Base-by-base conservation (phyloP, 352 stramenopile genomes). In the Lagenidium giganteum region DNA sequence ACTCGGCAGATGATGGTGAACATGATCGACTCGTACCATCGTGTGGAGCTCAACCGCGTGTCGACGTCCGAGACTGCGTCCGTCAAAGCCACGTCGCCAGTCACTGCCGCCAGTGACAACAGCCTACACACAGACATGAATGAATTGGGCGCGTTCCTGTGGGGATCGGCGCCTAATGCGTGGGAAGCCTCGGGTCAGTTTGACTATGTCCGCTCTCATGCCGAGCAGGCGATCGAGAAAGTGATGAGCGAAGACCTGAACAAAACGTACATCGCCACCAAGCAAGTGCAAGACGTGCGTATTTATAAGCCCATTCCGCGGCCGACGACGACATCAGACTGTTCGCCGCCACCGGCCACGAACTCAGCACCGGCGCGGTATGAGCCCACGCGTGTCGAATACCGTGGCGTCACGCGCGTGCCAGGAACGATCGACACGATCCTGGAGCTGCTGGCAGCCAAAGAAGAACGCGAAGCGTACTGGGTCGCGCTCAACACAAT, bases 401-500 rank as follows among this genome's bases (percentile, higher is more conserved):
- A 84, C 47, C 71, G 77, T 38, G 77, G 69, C 53, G 65, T 79
- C 51, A 89, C 74, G 22, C 67, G 67, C 36, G 66, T 87, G 20
- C 71, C 74, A 8, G 77, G 77, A 8, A 68, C 49, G 14, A 45
- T 87, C 2, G 69, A 89, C 25, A 68, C 60, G 3, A 53, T 89
- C 17, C 34, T 89, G 39, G 70, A 71, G 23, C 46, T 83, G 14
- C 55, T 89, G 22, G 61, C 77, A 6, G 63, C 68, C 28, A 70
- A 86, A 23, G 64, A 70, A 16, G 58, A 67, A 21, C 74, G 77
- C 18, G 73, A 87, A 42, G 70, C 69, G 34, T 85, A 84, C 66
- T 89, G 77, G 77, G 59, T 80, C 14, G 72, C 71, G 39, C 57
- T 83, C 30, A 86, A 89, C 51, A 84, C 69, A 28, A 64, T 83